Conservation (phyloP, 2,329 filamentous ascomycete species). For the Meredithiella fracta region DNA sequence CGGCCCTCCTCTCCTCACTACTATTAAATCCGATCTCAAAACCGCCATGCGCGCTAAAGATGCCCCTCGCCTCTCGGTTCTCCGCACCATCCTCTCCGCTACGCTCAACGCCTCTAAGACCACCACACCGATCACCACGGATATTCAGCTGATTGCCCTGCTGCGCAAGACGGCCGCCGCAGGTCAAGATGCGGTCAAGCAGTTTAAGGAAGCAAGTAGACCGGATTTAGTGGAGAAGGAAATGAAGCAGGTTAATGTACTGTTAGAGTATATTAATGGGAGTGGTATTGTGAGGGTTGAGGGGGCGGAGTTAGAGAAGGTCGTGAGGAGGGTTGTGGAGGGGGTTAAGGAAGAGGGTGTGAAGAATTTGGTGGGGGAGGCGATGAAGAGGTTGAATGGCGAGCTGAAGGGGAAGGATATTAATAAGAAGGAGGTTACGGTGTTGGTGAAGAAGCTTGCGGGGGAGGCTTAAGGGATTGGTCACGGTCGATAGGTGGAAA, state of each 20-base stretch:
- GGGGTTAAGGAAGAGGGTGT: slow-evolving; percentile 28
- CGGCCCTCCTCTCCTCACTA: slow-evolving; percentile 30
- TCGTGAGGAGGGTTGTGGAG: slow-evolving; percentile 36
- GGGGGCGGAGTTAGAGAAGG: slow-evolving; percentile 38
- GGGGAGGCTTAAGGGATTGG: neutral
- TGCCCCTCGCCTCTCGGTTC: slow-evolving; percentile 45
- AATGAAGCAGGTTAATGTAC: slow-evolving; percentile 43
- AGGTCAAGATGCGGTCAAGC: slow-evolving; percentile 40
- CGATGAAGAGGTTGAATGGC: slow-evolving; percentile 44
- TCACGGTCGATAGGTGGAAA: neutral
- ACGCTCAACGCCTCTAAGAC: slow-evolving; percentile 66
- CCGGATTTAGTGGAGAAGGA: slow-evolving; percentile 57
- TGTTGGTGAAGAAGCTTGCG: slow-evolving; percentile 38
- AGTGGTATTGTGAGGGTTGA: slow-evolving; percentile 43
- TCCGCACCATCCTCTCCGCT: slow-evolving; percentile 51
- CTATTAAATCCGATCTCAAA: slow-evolving; percentile 46
- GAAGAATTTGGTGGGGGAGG: slow-evolving; percentile 38
- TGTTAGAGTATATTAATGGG: slow-evolving; percentile 46
- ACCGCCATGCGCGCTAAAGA: slow-evolving; percentile 50
- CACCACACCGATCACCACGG: slow-evolving; percentile 48
- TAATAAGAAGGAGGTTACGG: slow-evolving; percentile 43
- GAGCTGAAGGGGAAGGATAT: slow-evolving; percentile 46
- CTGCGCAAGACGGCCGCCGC: slow-evolving; percentile 47
- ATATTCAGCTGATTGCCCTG: slow-evolving; percentile 51
- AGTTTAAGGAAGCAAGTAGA: slow-evolving; percentile 48